Evolutionary conservation across 805 yeast genomes (phyloP), one percentile per base, ranked within the genome.

Genomic region (Barnettozyma pratensis): DNA sequence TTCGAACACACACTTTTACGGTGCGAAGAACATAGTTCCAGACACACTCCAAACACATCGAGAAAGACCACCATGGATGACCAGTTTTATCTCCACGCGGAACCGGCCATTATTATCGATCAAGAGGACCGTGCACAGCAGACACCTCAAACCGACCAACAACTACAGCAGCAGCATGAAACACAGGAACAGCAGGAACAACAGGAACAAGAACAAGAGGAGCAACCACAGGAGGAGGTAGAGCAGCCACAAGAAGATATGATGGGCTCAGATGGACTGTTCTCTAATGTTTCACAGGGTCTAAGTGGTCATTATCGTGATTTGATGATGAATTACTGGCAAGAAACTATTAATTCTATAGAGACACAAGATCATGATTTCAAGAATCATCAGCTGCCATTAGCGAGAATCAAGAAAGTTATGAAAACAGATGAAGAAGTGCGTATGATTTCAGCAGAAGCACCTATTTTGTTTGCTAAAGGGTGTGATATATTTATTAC

Each of bases 371-470:
- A 85, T 50, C 96, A 88, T 62, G 96, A 88, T 64, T 94, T 92
- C 70, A 91, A 89, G 65, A 87, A 88, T 55, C 97, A 94, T 64
- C 96, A 91, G 54, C 72, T 94, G 53, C 99, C 99, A 14, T 73
- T 94, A 47, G 99, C 99, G 5, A 77, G 99, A 57, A 94, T 94
- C 59, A 92, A 94, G 63, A 92, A 92, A 66, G 97, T 92, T 38
- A 92, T 92, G 98, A 92, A 92, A 65, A 91, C 97, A 0, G 98
- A 92, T 64, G 96, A 89, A 63, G 97, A 92, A 55, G 98, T 94
- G 37, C 80, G 90, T 55, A 94, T 94, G 99, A 94, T 94, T 49
- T 82, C 94, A 54, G 98, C 99, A 3, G 99, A 94, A 69, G 98
- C 98, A 1, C 99, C 99, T 2, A 90, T 94, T 34, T 69, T 94